Base-by-base conservation (phyloP, 306 rosid genomes). In the Hippophae gyantsensis region DNA sequence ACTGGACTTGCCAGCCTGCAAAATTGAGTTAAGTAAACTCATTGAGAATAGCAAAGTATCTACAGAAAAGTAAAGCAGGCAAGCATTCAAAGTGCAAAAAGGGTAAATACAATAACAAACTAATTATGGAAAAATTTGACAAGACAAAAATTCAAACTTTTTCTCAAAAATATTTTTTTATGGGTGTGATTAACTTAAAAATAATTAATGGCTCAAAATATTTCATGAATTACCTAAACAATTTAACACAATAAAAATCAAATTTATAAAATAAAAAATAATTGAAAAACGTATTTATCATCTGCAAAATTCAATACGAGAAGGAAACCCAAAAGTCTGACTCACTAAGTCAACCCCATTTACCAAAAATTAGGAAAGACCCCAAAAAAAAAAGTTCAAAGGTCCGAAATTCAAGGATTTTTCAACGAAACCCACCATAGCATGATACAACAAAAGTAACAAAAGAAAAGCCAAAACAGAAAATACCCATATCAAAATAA, bases 71-170 rank as follows among this genome's bases (percentile, higher is more conserved):
- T 69, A 56, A 66, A 74, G 74, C 50, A 66, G 69, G 57, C 77
- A 50, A 57, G 72, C 73, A 77, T 74, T 77, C 85, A 64, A 60
- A 66, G 58, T 26, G 61, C 53, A 74, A 62, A 69, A 77, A 71
- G 63, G 68, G 75, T 12, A 71, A 68, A 74, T 55, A 71, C 78
- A 69, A 72, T 64, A 72, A 52, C 72, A 44, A 52, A 66, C 73
- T 69, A 61, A 61, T 67, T 57, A 60, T 61, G 63, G 60, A 64
- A 62, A 62, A 40, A 48, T 26, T 32, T 63, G 72, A 79, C 72
- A 78, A 72, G 86, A 80, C 89, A 77, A 75, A 80, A 32, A 32
- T 62, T 62, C n/a, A 49, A 60, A 57, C 81, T 79, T 83, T 78
- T 77, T 56, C 44, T 62, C 56, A 78, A 32, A 32, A 32, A 32